Percentiles rank a stretch among this genome's conserved stretches.
These are phyloP conservation scores for Diplocarpon rosae DNA, from an alignment of 2,329 filamentous ascomycete genomes.

Conservation along the genomic window DNA sequence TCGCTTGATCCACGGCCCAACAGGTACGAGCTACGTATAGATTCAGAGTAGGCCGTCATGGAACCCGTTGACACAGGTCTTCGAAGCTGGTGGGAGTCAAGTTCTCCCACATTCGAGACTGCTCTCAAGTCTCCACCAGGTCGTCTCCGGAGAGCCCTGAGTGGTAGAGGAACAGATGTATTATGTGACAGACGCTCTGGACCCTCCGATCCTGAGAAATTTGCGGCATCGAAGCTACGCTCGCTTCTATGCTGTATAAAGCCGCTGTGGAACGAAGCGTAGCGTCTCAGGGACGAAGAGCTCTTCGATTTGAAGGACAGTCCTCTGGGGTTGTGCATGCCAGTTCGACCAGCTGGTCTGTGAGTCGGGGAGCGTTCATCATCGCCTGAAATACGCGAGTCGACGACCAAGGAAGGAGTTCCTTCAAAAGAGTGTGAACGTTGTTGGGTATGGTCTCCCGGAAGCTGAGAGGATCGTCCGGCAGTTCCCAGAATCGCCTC, in stretches of 20 bases:
- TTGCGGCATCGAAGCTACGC: constrained; percentile 51
- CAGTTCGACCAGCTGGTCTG: constrained; percentile 14
- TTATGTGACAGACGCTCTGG: constrained; percentile 35
- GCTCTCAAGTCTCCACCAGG: constrained; percentile 67
- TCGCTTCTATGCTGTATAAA: constrained; percentile 39
- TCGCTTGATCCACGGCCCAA: constrained; percentile 30
- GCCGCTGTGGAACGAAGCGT: constrained; percentile 50
- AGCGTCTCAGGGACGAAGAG: constrained; percentile 43
- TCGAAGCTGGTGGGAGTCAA: constrained; percentile 39
- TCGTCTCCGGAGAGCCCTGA: constrained; percentile 55
- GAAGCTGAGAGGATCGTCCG: constrained; percentile 43
- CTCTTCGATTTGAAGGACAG: constrained; percentile 34
- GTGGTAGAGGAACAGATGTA: constrained; percentile 38
- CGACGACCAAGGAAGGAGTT: constrained; percentile 21
- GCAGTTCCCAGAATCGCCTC: constrained; percentile 35
- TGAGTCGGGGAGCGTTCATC: constrained; percentile 18
- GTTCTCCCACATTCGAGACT: constrained; percentile 52
- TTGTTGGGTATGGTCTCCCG: constrained; percentile 33
- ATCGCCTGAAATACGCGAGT: constrained; percentile 17
- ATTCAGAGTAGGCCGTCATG: constrained; percentile 49
- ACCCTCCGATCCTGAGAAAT: constrained; percentile 44
- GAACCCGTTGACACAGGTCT: constrained; percentile 49
- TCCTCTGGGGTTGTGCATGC: constrained; percentile 12
- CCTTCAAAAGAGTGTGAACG: constrained; percentile 28
- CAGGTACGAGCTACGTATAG: constrained; percentile 46